Percentiles rank a stretch among this genome's conserved stretches.
These are phyloP conservation scores for Rhynchospora breviuscula DNA, from an alignment of 176 grass and related monocot species.

Conservation along the genomic window DNA sequence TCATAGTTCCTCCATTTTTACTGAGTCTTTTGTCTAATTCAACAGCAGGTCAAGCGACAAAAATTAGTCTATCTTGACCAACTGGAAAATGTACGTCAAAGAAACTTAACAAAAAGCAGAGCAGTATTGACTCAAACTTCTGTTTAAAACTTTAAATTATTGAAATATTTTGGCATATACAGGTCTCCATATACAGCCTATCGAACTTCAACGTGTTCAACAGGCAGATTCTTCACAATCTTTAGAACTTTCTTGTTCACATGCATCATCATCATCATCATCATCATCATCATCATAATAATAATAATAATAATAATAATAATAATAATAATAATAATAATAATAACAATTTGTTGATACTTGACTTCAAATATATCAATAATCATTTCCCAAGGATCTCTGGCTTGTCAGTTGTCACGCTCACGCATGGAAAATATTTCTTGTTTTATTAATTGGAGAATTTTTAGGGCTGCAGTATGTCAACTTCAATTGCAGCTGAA, in stretches of 20 bases:
- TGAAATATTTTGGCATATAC: not conserved
- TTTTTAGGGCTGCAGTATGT: too few species aligned
- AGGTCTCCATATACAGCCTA: not conserved
- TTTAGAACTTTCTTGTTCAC: not conserved
- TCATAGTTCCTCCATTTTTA: not conserved
- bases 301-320: too few species aligned
- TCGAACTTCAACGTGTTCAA: not conserved
- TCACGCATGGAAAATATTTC: too few species aligned
- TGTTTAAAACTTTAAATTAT: not conserved
- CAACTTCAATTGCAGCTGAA: too few species aligned
- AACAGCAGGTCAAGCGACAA: not conserved
- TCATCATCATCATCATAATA: too few species aligned
- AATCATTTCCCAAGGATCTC: too few species aligned
- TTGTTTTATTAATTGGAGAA: too few species aligned
- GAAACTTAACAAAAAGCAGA: not conserved
- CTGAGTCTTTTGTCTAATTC: slow-evolving; percentile 1
- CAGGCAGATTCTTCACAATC: not conserved
- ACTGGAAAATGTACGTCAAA: not conserved
- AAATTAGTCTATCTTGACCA: not conserved
- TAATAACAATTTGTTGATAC: not conserved
- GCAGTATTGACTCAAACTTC: not conserved
- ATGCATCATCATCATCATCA: too few species aligned
- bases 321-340: too few species aligned
- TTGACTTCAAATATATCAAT: not conserved
- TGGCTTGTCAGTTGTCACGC: too few species aligned